These are phyloP conservation scores for Escovopsis sp. DNA, from an alignment of 2,329 filamentous ascomycete species.

Conservation along the genomic window DNA sequence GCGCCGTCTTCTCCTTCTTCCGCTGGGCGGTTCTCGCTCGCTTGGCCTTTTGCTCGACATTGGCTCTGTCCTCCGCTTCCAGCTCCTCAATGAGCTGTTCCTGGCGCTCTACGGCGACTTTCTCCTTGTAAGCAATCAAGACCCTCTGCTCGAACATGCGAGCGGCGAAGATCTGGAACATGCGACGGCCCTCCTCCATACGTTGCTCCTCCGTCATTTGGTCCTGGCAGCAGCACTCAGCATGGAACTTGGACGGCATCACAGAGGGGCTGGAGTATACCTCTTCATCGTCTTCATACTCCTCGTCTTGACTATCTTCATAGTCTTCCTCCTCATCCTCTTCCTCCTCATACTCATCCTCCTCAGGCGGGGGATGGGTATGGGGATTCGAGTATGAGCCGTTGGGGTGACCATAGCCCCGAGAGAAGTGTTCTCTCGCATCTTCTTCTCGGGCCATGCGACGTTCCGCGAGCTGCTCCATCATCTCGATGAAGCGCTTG, in stretches of 20 bases:
- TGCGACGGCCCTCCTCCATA: constrained; percentile 94
- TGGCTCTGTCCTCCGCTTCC: constrained; percentile 64
- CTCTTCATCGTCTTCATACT: constrained; percentile 71
- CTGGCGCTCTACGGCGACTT: constrained; percentile 86
- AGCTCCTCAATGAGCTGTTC: constrained; percentile 81
- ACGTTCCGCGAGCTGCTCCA: constrained; percentile 96
- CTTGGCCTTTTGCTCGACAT: constrained; percentile 73
- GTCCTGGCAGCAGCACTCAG: constrained; percentile 49
- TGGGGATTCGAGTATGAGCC: constrained; percentile 45
- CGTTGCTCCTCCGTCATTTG: constrained; percentile 95
- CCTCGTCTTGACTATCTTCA: constrained; percentile 45
- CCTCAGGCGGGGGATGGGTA: constrained; percentile 61
- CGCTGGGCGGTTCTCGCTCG: constrained; percentile 89
- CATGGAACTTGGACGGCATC: constrained; percentile 25
- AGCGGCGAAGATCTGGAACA: constrained; percentile 99
- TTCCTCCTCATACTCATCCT: constrained; percentile 59
- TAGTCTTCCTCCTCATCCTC: constrained; percentile 47
- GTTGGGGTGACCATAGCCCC: constrained; percentile 44
- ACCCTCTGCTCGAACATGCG: constrained; percentile 98
- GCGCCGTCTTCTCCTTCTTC: constrained; percentile 82
- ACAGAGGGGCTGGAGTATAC: constrained; percentile 34
- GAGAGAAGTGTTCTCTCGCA: constrained; percentile 46
- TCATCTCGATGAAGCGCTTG: constrained; percentile 99
- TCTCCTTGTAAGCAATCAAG: constrained; percentile 91
- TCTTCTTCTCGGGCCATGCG: constrained; percentile 95